These are phyloP conservation scores for Leonotis leonurus DNA, from an alignment of 257 asterid genomes.

Conservation along the genomic window DNA sequence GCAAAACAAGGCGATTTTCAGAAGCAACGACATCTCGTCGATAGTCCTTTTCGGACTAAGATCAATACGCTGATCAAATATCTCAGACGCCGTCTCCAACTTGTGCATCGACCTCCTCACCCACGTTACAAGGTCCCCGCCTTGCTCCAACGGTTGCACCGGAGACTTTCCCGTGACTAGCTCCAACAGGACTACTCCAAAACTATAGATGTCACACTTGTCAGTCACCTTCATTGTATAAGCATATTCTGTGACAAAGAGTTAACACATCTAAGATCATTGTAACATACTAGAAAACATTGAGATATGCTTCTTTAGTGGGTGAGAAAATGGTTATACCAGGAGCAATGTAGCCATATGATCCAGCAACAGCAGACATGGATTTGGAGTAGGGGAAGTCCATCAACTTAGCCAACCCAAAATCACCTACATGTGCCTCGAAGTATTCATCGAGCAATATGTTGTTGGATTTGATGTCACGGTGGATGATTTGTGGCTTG, in stretches of 20 bases:
- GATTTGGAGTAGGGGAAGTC: constrained; percentile 70
- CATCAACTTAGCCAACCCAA: constrained; percentile 80
- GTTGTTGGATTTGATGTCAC: constrained; percentile 83
- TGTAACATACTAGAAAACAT: too few species aligned
- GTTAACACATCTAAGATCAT: background rate
- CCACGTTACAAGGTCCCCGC: constrained; percentile 76
- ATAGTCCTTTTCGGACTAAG: constrained; percentile 37
- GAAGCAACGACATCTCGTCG: constrained; percentile 70
- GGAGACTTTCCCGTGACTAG: constrained; percentile 74
- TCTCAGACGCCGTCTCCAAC: constrained; percentile 29
- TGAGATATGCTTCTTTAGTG: too few species aligned
- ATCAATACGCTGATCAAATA: constrained; percentile 62
- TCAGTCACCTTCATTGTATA: constrained; percentile 95
- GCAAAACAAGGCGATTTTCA: constrained; percentile 76
- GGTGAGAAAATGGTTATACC: constrained; percentile 36
- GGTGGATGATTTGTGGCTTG: constrained; percentile 76
- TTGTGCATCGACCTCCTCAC: constrained; percentile 51
- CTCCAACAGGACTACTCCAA: constrained; percentile 75
- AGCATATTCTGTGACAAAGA: constrained; percentile 60
- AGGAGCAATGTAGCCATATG: constrained; percentile 95
- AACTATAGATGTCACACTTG: constrained; percentile 80
- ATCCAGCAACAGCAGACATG: constrained; percentile 94
- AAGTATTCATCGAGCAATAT: constrained; percentile 65
- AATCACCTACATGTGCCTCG: constrained; percentile 87
- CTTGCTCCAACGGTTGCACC: constrained; percentile 75